Conservation (phyloP, 129 eudicot species). For the Lactuca sativa region DNA sequence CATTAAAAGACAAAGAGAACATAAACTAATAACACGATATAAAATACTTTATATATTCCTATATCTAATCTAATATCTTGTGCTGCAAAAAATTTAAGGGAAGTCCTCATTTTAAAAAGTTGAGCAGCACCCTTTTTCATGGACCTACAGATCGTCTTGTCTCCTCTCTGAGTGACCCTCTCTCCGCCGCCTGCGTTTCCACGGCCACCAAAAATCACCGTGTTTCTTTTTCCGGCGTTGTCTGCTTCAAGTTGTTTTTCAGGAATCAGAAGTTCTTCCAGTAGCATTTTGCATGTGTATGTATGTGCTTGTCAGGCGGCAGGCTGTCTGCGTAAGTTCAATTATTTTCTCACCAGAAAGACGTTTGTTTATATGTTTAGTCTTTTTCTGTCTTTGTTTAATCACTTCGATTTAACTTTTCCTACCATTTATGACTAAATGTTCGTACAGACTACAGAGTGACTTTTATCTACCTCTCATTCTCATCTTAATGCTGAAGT, state of each 20-base stretch:
- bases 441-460: neutral
- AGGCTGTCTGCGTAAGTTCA: neutral
- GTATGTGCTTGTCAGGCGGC: constrained; percentile 15
- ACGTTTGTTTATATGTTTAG: neutral
- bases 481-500: constrained; percentile 9
- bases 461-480: constrained; percentile 1
- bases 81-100: neutral
- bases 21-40: too few relatives aligned
- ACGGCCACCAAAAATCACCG: constrained; percentile 12
- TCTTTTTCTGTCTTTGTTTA: neutral
- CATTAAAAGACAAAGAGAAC: too few relatives aligned
- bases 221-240: neutral
- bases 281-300: neutral
- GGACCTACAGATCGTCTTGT: neutral
- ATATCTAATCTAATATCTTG: neutral
- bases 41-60: neutral
- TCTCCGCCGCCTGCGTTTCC: constrained; percentile 16
- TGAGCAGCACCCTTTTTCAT: constrained; percentile 2
- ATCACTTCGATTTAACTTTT: neutral
- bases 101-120: neutral
- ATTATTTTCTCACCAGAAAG: neutral
- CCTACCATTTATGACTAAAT: neutral
- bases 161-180: neutral
- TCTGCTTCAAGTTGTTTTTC: neutral
- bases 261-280: neutral